Base-by-base conservation (phyloP, 257 asterid species). In the Solanum arcanum region DNA sequence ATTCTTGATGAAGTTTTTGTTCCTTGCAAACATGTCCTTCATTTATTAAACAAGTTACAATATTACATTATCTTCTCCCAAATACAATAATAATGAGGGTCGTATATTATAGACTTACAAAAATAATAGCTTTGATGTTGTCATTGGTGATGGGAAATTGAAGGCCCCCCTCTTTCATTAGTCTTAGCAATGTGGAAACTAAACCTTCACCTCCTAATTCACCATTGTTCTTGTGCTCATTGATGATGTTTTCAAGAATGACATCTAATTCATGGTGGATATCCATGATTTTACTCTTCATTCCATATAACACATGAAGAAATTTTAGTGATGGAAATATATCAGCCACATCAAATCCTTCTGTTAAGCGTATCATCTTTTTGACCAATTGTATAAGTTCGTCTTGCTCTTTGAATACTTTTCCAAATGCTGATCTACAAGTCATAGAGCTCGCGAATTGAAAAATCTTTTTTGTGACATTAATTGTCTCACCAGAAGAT, bases 41-140 rank as follows among this genome's bases (percentile, higher is more conserved):
- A 60, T 60, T 60, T 60, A 60, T 60, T 5, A 60, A 9, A 0
- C 39, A 35, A 64, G 8, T n/a, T 64, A 64, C 16, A 64, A 64
- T n/a, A 64, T 64, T 64, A 62, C 4, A 62, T n/a, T n/a, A 62
- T n/a, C 1, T 47, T 60, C 68, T 0, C 29, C 27, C 6, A 4
- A 21, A 2, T 3, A 9, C 21, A 60, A 23, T 21, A 60, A 23
- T 0, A n/a, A n/a, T 0, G 33, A n/a, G 31, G 8, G 8, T 6
- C 14, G 0, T 64, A 64, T 64, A 64, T 64, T 31, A 31, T 31
- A 31, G 3, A 66, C 73, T 66, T 66, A 25, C 73, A 25, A 66
- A 5, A 12, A 66, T 25, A 66, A 66, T 25, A 66, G 73, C 73
- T 66, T 66, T 66, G 73, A 66, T 25, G 20, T 66, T 66, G 1